Base-by-base conservation (phyloP, 192 early-diverging fungal genomes). In the Backusella tarrabulga region DNA sequence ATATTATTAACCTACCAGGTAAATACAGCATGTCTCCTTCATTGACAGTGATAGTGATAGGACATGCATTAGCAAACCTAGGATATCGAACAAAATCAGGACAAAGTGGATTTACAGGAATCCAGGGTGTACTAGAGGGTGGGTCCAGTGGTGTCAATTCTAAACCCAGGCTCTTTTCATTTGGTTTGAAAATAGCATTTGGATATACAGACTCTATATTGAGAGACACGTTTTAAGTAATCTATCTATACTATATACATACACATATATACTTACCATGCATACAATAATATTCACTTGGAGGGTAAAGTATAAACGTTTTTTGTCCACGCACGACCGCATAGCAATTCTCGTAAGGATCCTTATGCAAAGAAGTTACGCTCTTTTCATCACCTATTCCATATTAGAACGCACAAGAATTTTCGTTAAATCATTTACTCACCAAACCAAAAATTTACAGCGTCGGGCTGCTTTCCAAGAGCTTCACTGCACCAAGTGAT, bases 371-470 rank as follows among this genome's bases (percentile, higher is more conserved):
- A 0, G 83, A 84, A 0, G 87, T 88, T 0, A 73, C 77, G 21
- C 87, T 88, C 23, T 75, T 41, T 34, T 81, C 78, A 42, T 85
- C 81, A 4, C 38, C 38, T 40, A 40, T 40, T 40, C 38, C 38
- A 40, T 40, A 11, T 40, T 40, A 40, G 38, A 40, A 40, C 11
- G 11, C 38, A 40, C 38, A 40, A 40, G 38, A 40, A 11, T 40
- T 11, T 40, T 7, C 38, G 11, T 40, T 40, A 11, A 32, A 32
- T 40, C 38, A 40, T 3, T 40, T 40, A 40, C 38, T 40, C 38
- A 40, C 87, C 87, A 71, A 84, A 88, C 87, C 87, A 88, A 68
- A 88, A 88, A 71, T 88, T 88, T 56, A 88, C 80, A 9, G 87
- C 87, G 38, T 88, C 87, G 0, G 87, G 87, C 11, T 66, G 21